Evolutionary conservation across 75 land plant genomes (phyloP).

Genomic region (Selaginella tamariscina): DNA sequence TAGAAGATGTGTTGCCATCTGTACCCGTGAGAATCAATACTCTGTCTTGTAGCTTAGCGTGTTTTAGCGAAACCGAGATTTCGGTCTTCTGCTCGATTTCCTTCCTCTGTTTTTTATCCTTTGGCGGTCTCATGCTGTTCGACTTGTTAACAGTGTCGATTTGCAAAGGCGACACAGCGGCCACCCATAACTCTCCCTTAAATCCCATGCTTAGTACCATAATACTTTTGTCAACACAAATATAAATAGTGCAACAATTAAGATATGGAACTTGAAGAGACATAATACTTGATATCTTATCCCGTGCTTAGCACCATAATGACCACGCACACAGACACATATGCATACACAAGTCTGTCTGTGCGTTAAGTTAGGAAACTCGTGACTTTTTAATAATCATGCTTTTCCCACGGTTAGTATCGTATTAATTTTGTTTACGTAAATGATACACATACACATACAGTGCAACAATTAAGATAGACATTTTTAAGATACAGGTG

Average conservation of each 20-base stretch:
- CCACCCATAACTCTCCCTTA: conserved; percentile 33
- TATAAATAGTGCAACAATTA: background rate
- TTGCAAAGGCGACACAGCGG: conserved; percentile 19
- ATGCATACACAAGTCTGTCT: too few relatives aligned
- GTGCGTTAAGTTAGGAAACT: too few relatives aligned
- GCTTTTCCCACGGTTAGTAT: too few relatives aligned
- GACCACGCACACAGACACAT: background rate
- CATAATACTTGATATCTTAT: too few relatives aligned
- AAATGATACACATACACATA: too few relatives aligned
- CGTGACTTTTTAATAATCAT: too few relatives aligned
- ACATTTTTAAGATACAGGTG: too few relatives aligned
- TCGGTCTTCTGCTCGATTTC: conserved; percentile 38
- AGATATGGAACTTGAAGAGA: background rate
- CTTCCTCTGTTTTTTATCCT: conserved; percentile 44
- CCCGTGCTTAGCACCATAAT: background rate
- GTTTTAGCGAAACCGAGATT: conserved; percentile 41
- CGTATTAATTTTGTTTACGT: too few relatives aligned
- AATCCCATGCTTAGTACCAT: background rate
- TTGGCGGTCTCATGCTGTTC: conserved; percentile 19
- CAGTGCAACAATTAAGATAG: too few relatives aligned
- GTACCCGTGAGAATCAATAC: conserved; percentile 31
- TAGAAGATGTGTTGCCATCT: conserved; percentile 47
- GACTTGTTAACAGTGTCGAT: conserved; percentile 2
- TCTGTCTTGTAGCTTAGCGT: conserved; percentile 44
- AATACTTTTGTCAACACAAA: background rate